A percentile compares a stretch with the other conserved stretches of the same genome.
Conservation (phyloP, 805 yeast genomes). For the Candida fluviatilis region DNA sequence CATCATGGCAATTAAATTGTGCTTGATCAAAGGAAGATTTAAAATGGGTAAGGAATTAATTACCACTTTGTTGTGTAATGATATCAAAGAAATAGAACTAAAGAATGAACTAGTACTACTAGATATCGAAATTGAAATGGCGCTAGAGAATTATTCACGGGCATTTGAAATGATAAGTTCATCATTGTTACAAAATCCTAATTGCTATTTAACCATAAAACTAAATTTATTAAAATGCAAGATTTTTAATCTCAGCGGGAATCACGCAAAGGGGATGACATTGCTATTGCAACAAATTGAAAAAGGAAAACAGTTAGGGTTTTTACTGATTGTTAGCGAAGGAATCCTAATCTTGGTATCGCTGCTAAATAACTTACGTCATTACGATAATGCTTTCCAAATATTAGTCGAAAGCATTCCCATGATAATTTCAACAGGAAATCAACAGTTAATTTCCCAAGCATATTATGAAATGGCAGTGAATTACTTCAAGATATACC, state of each 20-base stretch:
- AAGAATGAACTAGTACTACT: conserved; percentile 23
- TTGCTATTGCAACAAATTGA: conserved; percentile 47
- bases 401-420: conserved; percentile 44
- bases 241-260: conserved; percentile 38
- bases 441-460: conserved; percentile 32
- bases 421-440: conserved; percentile 35
- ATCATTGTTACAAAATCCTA: conserved; percentile 17
- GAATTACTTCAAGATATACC: conserved; percentile 4
- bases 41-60: conserved; percentile 32
- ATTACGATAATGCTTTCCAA: conserved; percentile 39
- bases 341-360: conserved; percentile 44
- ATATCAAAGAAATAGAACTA: conserved; percentile 27
- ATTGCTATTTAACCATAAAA: conserved; percentile 42
- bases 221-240: conserved; percentile 45
- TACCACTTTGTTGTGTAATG: conserved; percentile 24
- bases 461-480: conserved; percentile 30
- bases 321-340: conserved; percentile 41
- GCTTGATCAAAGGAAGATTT: conserved; percentile 36
- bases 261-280: conserved; percentile 49
- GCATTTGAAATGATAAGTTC: conserved; percentile 23
- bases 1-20: conserved; percentile 32
- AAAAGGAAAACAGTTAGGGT: conserved; percentile 44
- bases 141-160: conserved; percentile 25
- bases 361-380: conserved; percentile 38
- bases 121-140: conserved; percentile 26